Evolutionary conservation across 768 basidiomycete genomes (phyloP), one percentile per base, ranked within the genome.

Genomic region (Mycena epipterygia): DNA sequence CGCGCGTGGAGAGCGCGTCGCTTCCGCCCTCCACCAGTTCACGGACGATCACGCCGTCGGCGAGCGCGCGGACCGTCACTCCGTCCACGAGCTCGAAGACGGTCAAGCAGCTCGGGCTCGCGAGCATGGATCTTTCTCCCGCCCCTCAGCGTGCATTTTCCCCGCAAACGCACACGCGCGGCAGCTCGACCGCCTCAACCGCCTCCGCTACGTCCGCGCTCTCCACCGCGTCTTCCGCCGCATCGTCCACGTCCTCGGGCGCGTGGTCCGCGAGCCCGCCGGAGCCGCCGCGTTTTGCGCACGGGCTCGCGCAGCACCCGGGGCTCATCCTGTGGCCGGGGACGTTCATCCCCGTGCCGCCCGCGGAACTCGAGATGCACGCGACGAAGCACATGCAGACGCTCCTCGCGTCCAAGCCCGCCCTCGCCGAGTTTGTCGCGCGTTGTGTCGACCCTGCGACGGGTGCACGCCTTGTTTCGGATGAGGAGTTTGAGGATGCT

Each of bases 291-390:
- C 51, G 70, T 7, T 41, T 48, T 29, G 17, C 61, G 8, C 1
- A 42, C 9, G 51, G 32, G 42, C 68, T 21, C 11, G 61, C 32
- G 39, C 72, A 73, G 65, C 68, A 73, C 2, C 86, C 90, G 8
- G 93, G 93, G 1, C 79, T 94, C 9, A 75, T 93, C 27, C 79
- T 93, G 37, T 88, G 83, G 84, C 89, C 88, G 9, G 80, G 84
- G 29, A 88, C 86, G 8, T 91, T 91, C 77, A 82, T 93, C 52
- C 87, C 90, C 1, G 81, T 91, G 73, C 64, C 84, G 0, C 84
- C 91, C 27, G 75, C 78, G 4, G 92, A 92, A 76, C 82, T 94
- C 37, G 93, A 94, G 81, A 89, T 92, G 89, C 90, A 93, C 74
- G 85, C 89, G n/a, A 90, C 89, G 80, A 91, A 89, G 79, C 85